Evolutionary conservation across 306 rosid species (phyloP), one percentile per base, ranked within the genome.

Genomic region (Quercus robur): DNA sequence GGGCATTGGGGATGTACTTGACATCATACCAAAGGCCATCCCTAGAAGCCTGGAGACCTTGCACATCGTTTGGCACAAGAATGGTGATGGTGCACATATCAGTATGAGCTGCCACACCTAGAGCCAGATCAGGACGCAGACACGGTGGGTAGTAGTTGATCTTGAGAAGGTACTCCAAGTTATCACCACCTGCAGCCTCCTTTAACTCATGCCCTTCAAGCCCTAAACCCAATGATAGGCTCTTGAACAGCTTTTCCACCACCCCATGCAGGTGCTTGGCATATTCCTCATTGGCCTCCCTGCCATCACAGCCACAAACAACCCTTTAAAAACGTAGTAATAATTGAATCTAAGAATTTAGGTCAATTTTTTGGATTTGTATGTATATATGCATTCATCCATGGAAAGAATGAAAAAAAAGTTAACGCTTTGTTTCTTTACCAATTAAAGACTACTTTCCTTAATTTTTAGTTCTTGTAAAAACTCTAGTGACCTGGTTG

Each of bases 131-230:
- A 52, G 98, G 97, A 12, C 87, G 84, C 4, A 94, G 93, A 46
- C 96, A 94, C 2, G 97, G 96, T 21, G 97, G 98, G 69, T 92
- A 94, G 44, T 94, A 92, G 62, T 94, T 94, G n/a, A 94, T 90
- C 79, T 94, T 94, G 26, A 92, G 66, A 35, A 90, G 87, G 75
- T 90, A 75, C 33, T 70, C 85, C 81, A 94, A 51, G 1, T 87
- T 77, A 1, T 92, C 97, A 20, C 91, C 94, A 6, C 95, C 91
- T 0, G 81, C 81, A 3, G 71, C 83, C 68, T 90, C 85, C 83
- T 85, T 87, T 5, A 94, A 26, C 15, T 88, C 97, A 7, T 86
- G 55, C 12, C 56, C 92, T 80, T 87, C 90, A 18, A 94, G 90
- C 19, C 93, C 97, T 23, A 92, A 63, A 33, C 92, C 98, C 25